Evolutionary conservation across 2,329 filamentous ascomycete genomes (phyloP).

Genomic region (Phymatotrichopsis omnivora): DNA sequence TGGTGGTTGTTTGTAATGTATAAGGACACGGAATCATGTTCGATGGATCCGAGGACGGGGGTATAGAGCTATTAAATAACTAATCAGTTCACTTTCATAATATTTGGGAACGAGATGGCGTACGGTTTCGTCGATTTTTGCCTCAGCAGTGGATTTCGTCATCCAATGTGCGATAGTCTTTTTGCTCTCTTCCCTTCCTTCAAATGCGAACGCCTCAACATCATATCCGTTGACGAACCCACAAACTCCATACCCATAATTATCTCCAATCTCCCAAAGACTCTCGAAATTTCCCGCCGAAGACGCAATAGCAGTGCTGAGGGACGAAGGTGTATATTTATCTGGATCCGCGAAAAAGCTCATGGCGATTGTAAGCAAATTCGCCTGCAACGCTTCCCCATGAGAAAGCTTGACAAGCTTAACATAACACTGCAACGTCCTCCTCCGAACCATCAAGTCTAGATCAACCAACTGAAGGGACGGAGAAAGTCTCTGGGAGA

Average conservation of each 20-base stretch:
- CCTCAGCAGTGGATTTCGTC: constrained; percentile 28
- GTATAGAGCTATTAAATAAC: constrained; percentile 30
- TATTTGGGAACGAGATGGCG: constrained; percentile 31
- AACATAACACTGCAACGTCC: constrained; percentile 89
- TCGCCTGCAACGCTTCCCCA: constrained; percentile 80
- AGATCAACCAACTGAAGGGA: constrained; percentile 82
- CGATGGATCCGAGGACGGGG: constrained; percentile 51
- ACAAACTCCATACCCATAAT: constrained; percentile 87
- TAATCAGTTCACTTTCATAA: no score
- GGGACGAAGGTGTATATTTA: constrained; percentile 69
- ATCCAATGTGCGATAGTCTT: constrained; percentile 32
- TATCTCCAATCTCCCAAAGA: constrained; percentile 90
- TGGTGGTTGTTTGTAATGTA: constrained; percentile 50
- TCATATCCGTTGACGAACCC: constrained; percentile 71
- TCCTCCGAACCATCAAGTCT: constrained; percentile 82
- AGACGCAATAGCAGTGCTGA: constrained; percentile 85
- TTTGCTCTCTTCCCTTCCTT: constrained; percentile 25
- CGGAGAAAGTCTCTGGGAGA: constrained; percentile 70
- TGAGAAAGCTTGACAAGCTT: constrained; percentile 84
- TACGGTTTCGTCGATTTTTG: constrained; percentile 37
- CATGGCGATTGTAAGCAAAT: constrained; percentile 77
- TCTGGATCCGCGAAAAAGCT: constrained; percentile 89
- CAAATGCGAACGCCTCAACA: constrained; percentile 58
- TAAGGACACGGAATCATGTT: constrained; percentile 77
- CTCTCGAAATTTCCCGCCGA: constrained; percentile 84